These are phyloP conservation scores for Capsella rubella DNA, from an alignment of 441 rosid genomes.

Conservation along the genomic window DNA sequence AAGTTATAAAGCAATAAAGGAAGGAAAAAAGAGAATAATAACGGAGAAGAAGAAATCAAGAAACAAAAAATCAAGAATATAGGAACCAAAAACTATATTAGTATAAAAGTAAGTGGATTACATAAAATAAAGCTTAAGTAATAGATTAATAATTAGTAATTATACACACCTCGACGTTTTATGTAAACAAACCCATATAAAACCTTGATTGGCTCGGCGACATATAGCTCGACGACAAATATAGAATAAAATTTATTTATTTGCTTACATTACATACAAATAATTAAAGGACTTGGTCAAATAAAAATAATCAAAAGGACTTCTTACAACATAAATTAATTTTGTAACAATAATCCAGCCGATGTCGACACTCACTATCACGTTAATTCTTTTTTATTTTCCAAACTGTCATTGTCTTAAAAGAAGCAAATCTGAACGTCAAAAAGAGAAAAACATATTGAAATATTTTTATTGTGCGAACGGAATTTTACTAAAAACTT, in stretches of 20 bases:
- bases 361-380: slow-evolving; percentile 28
- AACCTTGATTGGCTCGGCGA: slow-evolving; percentile 28
- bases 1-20: slow-evolving; percentile 15
- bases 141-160: background rate
- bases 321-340: background rate
- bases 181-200: slow-evolving; percentile 13
- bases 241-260: background rate
- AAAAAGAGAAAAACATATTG: background rate
- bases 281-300: background rate
- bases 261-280: background rate
- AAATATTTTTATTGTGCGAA: background rate
- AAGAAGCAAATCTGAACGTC: background rate
- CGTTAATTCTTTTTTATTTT: background rate
- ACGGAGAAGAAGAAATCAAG: slow-evolving; percentile 35
- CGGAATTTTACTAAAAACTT: background rate
- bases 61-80: slow-evolving; percentile 22
- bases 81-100: slow-evolving; percentile 10
- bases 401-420: slow-evolving; percentile 14
- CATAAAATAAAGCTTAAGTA: background rate
- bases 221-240: slow-evolving; percentile 11
- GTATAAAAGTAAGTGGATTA: slow-evolving; percentile 22
- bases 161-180: slow-evolving; percentile 3
- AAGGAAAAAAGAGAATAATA: slow-evolving; percentile 27
- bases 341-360: slow-evolving; percentile 12
- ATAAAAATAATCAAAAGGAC: background rate